phyloP scores from a whole-genome alignment of 2,329 filamentous ascomycete species.

The Aspergillus tamarii region DNA sequence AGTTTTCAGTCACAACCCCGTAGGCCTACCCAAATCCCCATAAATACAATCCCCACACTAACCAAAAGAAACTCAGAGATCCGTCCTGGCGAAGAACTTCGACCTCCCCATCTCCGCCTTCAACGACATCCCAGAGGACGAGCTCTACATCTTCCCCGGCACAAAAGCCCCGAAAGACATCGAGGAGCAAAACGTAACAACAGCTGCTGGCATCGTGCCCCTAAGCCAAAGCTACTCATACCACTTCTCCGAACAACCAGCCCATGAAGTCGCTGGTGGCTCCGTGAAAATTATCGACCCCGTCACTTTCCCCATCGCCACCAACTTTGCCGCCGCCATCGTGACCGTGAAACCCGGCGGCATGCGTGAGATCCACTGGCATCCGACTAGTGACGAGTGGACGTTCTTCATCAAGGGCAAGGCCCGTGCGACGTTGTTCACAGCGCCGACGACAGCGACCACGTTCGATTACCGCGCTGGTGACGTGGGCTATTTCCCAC shows the following conservation, averaged over 20 bases:
- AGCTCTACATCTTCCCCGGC: constrained; percentile 80
- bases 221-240: constrained; percentile 69
- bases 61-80: constrained; percentile 33
- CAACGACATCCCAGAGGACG: constrained; percentile 63
- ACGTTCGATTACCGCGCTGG: constrained; percentile 78
- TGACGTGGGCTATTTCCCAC: constrained; percentile 76
- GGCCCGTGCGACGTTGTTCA: constrained; percentile 75
- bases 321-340: constrained; percentile 72
- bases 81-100: constrained; percentile 60
- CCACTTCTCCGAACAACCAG: constrained; percentile 70
- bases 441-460: constrained; percentile 66
- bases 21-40: constrained; percentile 15
- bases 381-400: constrained; percentile 79
- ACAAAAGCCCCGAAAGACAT: constrained; percentile 65
- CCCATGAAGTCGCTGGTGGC: constrained; percentile 68
- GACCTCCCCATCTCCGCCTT: constrained; percentile 55
- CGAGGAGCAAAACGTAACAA: constrained; percentile 64
- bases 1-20: constrained; percentile 53
- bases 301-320: constrained; percentile 74
- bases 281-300: constrained; percentile 75
- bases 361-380: constrained; percentile 81
- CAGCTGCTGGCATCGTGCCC: constrained; percentile 66
- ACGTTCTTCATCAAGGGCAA: constrained; percentile 75
- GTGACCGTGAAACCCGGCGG: constrained; percentile 72
- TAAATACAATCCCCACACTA: neutral